Base-by-base conservation (phyloP, 139 green algal genomes). In the Marvania coccoides region DNA sequence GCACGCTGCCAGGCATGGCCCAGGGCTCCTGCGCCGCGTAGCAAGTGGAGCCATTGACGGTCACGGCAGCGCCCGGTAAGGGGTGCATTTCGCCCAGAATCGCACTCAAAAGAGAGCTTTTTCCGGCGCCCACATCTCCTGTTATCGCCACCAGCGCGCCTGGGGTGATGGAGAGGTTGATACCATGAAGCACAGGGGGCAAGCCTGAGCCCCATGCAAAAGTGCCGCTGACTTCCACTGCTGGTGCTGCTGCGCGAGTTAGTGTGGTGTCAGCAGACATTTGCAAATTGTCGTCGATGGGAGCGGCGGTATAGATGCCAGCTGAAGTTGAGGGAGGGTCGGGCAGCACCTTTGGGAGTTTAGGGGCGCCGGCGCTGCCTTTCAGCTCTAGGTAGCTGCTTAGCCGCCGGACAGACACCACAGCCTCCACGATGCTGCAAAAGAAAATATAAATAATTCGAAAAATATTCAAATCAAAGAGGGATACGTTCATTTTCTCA, bases 101-200 rank as follows among this genome's bases (percentile, higher is more conserved):
- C 13, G 85, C 87, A 7, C 67, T 46, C 45, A 96, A 72, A 45
- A 96, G 75, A 13, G 70, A 74, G 46, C 59, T 83, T 70, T 94
- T 95, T 26, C 89, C 88, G 30, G 74, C 59, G 31, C 89, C 89
- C 19, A 90, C 78, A 7, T 80, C 69, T 6, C 87, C 88, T 2
- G 77, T 76, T 2, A 95, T 29, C 4, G 80, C 86, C 2, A 76
- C 84, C 24, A 92, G 78, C 9, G 36, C n/a, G n/a, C 81, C 77
- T 0, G 29, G 29, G 1, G 70, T 72, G 1, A 91, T 23, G n/a
- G 39, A 15, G 12, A 90, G 63, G 33, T 34, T 58, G 0, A 91
- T 15, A 34, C 77, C 70, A 3, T 23, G 14, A 33, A 89, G 72
- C 23, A 55, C 63, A 9, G 42, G 42, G 19, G 42, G 19, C 19